A percentile compares a stretch with the other conserved stretches of the same genome.
phyloP scores from a whole-genome alignment of 2,329 filamentous ascomycete species.

The Lachnum nothofagi region DNA sequence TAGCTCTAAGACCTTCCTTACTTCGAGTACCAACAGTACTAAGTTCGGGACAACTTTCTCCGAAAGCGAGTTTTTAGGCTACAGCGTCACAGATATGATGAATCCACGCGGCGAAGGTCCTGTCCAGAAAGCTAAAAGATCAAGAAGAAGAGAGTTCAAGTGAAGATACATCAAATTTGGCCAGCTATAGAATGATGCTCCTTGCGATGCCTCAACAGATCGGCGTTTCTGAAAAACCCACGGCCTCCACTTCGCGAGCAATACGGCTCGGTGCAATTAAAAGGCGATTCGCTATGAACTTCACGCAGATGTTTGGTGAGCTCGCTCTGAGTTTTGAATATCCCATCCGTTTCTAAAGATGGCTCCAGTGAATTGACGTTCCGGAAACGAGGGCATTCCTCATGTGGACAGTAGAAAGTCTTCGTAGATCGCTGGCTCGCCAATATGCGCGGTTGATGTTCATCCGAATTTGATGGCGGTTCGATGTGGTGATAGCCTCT shows the following conservation, averaged over 20 bases:
- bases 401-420: slow-evolving; percentile 2
- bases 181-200: slow-evolving; percentile 5
- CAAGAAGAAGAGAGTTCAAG: too few species aligned
- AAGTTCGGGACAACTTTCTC: too few species aligned
- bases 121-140: too few species aligned
- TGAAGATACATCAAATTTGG: too few species aligned
- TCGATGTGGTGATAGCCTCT: slow-evolving; percentile 34
- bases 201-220: slow-evolving; percentile 14
- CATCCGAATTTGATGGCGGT: neutral
- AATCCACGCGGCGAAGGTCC: too few species aligned
- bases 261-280: slow-evolving; percentile 28
- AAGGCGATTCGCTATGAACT: slow-evolving; percentile 32
- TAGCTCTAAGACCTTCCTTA: too few species aligned
- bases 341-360: neutral
- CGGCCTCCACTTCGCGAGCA: slow-evolving; percentile 22
- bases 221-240: slow-evolving; percentile 13
- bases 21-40: too few species aligned
- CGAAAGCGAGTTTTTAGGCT: too few species aligned
- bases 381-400: neutral
- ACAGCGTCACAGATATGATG: too few species aligned
- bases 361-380: neutral
- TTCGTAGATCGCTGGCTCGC: neutral
- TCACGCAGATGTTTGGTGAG: slow-evolving; percentile 34
- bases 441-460: too few species aligned
- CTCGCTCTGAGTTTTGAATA: slow-evolving; percentile 19